These are phyloP conservation scores for Fusarium tricinctum DNA, from an alignment of 2,329 filamentous ascomycete species.

Conservation along the genomic window DNA sequence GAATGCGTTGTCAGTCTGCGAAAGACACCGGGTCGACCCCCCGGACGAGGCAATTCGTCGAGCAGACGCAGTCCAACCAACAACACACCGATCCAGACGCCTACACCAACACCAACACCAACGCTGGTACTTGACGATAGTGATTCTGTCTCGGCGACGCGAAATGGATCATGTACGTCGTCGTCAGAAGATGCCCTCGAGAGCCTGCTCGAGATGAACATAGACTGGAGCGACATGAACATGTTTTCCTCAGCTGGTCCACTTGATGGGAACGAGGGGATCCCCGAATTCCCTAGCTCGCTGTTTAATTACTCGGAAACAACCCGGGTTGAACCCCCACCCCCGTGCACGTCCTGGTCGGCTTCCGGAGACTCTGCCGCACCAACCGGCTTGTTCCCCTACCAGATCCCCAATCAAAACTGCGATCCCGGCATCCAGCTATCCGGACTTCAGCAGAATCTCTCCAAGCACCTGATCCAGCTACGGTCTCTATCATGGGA, in stretches of 20 bases:
- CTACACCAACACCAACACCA: neutral
- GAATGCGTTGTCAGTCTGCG: neutral
- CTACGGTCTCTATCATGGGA: neutral
- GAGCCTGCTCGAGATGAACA: neutral
- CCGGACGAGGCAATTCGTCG: neutral
- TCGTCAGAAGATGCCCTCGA: neutral
- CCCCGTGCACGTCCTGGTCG: neutral
- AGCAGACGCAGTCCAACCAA: neutral
- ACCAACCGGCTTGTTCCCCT: neutral
- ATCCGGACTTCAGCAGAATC: neutral
- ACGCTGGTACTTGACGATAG: neutral
- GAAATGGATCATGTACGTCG: neutral
- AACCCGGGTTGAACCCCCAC: neutral
- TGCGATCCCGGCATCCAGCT: neutral
- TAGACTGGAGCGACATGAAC: slow-evolving; percentile 5
- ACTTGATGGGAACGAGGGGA: neutral
- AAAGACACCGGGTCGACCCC: slow-evolving; percentile 5
- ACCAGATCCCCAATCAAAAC: neutral
- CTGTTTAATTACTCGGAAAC: neutral
- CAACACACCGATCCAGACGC: neutral
- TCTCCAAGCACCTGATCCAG: neutral
- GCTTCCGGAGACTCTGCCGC: neutral
- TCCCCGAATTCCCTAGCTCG: neutral
- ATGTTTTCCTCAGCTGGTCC: neutral
- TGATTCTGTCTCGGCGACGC: neutral